Evolutionary conservation across 768 basidiomycete species (phyloP), one percentile per base, ranked within the genome.

Genomic region (Glaciozyma martinii): DNA sequence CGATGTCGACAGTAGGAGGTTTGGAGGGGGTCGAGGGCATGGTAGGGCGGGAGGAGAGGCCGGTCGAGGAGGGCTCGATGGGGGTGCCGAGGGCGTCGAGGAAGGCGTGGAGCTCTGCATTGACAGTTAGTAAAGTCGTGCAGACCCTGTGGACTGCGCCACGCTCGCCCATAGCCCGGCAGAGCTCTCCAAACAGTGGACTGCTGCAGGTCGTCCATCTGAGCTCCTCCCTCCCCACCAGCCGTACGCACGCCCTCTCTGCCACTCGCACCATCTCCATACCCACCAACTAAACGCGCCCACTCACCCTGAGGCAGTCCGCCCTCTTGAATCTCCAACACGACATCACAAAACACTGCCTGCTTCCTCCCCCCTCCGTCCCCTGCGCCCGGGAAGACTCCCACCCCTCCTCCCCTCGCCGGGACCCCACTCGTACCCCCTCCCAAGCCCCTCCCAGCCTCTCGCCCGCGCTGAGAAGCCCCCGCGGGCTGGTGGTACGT

Each of bases 291-390:
- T 25, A 27, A 43, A 7, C n/a, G n/a, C n/a, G 12, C 37, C 12
- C 37, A 32, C 60, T 46, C 29, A 65, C 67, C 60, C 9, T 49
- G 29, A 15, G 67, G 67, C 13, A 47, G 44, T 61, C 53, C 25
- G 56, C 12, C 43, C 65, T 61, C 8, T 62, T 7, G 21, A 55
- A 40, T 55, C n/a, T 65, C 63, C 8, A 69, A 19, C 3, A 69
- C 64, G 50, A 69, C 56, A 33, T 69, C 67, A 59, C 63, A 65
- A 37, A 65, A 62, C 53, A 69, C 67, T 5, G 50, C 57, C 30
- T 46, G 10, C 25, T 62, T 25, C 52, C 59, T 62, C 1, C 60
- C 63, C 60, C 63, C 13, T 57, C 54, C 21, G 46, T 25, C 46
- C 46, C 46, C 19, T n/a, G 3, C 46, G 12, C 37, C 12, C 37